Base-by-base conservation (phyloP, 2,329 filamentous ascomycete genomes). In the Trichoderma sp. region DNA sequence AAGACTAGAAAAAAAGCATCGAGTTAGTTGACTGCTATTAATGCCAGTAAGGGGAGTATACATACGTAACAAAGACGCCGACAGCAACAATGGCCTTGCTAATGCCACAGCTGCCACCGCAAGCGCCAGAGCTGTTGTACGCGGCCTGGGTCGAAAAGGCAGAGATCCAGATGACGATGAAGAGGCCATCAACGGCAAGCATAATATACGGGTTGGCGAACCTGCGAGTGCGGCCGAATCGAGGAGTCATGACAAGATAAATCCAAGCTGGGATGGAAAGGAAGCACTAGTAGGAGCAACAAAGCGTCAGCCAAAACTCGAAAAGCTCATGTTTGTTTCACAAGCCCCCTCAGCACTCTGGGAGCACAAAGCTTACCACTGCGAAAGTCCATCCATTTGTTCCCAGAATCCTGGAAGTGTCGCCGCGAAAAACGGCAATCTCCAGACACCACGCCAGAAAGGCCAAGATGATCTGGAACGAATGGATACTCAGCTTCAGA, bases 131-230 rank as follows among this genome's bases (percentile, higher is more conserved):
- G 3, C 83, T 82, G 79, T 91, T 91, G 79, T 87, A 91, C 10
- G 86, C 83, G 2, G 89, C 89, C 75, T 91, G 87, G 21, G 87
- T 85, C 35, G 89, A 86, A 76, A 91, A 91, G 21, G 86, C 89
- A 3, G 89, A 89, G 55, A 92, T 81, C 89, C 89, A 91, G 71
- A 91, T 79, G 72, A 91, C 77, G 75, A 82, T 80, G 75, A 85
- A 89, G 69, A 88, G 49, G n/a, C 78, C 78, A 75, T 91, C 89
- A 37, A 90, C 81, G 10, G 79, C 80, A 29, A 88, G 79, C 83
- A 91, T 88, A 70, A 83, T 88, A 72, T 88, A 85, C 3, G 89
- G 87, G 70, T 90, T 82, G 62, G 89, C 89, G 65, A 89, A 82
- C 71, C 83, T 87, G 67, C 87, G 84, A 5, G 89, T 89, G 71